Base-by-base conservation (phyloP, 805 yeast genomes). In the Yarrowia phangngaensis region DNA sequence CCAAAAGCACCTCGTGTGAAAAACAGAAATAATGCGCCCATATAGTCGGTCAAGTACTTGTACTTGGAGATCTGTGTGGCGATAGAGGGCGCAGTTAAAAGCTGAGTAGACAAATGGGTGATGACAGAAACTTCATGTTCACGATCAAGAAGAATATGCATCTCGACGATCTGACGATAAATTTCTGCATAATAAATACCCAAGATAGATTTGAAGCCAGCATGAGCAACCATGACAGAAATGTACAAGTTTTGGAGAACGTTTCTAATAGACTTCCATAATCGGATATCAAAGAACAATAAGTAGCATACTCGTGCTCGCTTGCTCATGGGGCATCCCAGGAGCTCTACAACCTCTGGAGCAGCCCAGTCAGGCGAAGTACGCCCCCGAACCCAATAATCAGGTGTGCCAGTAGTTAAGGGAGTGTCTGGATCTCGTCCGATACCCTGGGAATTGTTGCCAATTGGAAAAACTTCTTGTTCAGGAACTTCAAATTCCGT, bases 41-140 rank as follows among this genome's bases (percentile, higher is more conserved):
- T 64, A 51, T 84, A 74, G 40, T 79, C 70, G 2, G 79, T 70
- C 15, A 82, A 65, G 53, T 81, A 85, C 7, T 86, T 86, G 56
- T 79, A 83, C 22, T 69, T 64, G 6, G 79, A 71, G 19, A 84
- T 75, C 20, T 77, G 67, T 4, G 72, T 74, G 0, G 95, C 80
- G 55, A 83, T 81, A 0, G 88, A 76, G 0, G 97, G 96, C 48
- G 95, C 82, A 0, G 97, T 89, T 64, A 88, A 88, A 16, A 92
- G 67, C 64, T 92, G 98, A 0, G 90, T 80, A 0, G 94, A 79
- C 15, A 90, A 66, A 28, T 81, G 77, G 28, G 80, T 74, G 69
- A 89, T 71, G 3, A 84, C 73, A 9, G 90, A 85, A 49, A 77
- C 66, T 56, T 88, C 95, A 0, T 96, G 95, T 59, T 92, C 97